These are phyloP conservation scores for Hyphopichia khmerensis DNA, from an alignment of 1,139 yeast species.

Conservation along the genomic window DNA sequence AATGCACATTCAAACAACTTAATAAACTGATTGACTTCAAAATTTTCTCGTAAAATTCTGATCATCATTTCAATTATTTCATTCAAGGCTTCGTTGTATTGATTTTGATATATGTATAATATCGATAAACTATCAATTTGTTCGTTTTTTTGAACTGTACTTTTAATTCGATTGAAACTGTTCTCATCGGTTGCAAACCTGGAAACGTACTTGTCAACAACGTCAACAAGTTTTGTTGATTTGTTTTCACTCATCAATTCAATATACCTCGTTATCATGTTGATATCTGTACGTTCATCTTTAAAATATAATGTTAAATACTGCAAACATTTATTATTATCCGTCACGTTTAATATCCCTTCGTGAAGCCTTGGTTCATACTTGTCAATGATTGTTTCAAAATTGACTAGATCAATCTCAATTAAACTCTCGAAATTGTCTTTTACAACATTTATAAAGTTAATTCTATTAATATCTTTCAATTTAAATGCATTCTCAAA, in stretches of 20 bases:
- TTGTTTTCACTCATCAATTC: slow-evolving; percentile 23
- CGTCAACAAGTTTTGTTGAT: slow-evolving; percentile 12
- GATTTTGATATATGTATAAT: slow-evolving; percentile 19
- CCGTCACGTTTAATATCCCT: slow-evolving; percentile 27
- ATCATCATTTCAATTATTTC: slow-evolving; percentile 23
- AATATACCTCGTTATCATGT: slow-evolving; percentile 29
- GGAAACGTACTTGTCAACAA: slow-evolving; percentile 15
- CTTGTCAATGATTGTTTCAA: slow-evolving; percentile 36
- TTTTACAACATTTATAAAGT: slow-evolving; percentile 33
- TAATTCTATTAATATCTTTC: slow-evolving; percentile 30
- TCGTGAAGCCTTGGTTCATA: slow-evolving; percentile 39
- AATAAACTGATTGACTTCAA: slow-evolving; percentile 20
- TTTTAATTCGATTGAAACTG: slow-evolving; percentile 14
- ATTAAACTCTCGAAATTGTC: slow-evolving; percentile 38
- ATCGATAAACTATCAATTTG: slow-evolving; percentile 33
- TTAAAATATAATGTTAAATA: slow-evolving; percentile 22
- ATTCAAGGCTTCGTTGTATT: slow-evolving; percentile 27
- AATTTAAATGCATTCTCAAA: slow-evolving; percentile 40
- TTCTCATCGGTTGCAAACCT: slow-evolving; percentile 14
- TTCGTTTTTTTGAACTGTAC: slow-evolving; percentile 21
- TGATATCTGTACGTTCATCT: neutral
- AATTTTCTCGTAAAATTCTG: slow-evolving; percentile 11
- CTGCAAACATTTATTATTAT: slow-evolving; percentile 21
- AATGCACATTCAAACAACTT: slow-evolving; percentile 35
- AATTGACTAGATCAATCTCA: slow-evolving; percentile 29